Conservation (phyloP, 2,329 filamentous ascomycete genomes). For the Pseudocercospora musae region DNA sequence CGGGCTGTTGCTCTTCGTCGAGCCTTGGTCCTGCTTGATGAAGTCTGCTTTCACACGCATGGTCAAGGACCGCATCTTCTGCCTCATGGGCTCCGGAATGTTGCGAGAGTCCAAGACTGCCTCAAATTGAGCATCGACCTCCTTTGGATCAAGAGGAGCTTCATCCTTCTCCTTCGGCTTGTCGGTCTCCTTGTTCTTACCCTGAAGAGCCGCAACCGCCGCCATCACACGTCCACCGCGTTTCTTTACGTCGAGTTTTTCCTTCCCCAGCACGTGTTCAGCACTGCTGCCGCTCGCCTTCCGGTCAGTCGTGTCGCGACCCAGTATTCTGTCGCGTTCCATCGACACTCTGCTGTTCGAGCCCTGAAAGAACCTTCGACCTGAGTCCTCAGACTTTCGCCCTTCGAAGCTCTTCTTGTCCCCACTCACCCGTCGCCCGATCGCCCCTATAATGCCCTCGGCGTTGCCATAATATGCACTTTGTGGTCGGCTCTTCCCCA, state of each 20-base stretch:
- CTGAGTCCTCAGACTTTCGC: constrained; percentile 27
- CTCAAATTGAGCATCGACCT: constrained; percentile 62
- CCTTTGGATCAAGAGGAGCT: constrained; percentile 49
- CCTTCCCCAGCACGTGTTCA: constrained; percentile 31
- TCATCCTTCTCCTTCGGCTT: constrained; percentile 39
- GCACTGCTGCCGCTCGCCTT: constrained; percentile 37
- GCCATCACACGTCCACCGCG: constrained; percentile 59
- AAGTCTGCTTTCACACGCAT: constrained; percentile 93
- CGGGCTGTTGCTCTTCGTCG: constrained; percentile 49
- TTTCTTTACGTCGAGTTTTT: constrained; percentile 39
- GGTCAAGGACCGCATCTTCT: constrained; percentile 89
- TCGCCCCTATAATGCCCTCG: constrained; percentile 25
- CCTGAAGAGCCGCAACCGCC: constrained; percentile 61
- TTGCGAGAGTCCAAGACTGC: constrained; percentile 74
- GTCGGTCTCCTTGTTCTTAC: constrained; percentile 45
- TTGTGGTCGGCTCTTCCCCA: constrained; percentile 30
- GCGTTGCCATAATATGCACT: constrained; percentile 24
- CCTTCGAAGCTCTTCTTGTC: constrained; percentile 25
- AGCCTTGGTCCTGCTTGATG: constrained; percentile 74
- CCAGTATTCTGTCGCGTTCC: constrained; percentile 23
- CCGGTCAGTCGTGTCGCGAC: constrained; percentile 31
- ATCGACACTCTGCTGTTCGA: constrained; percentile 18
- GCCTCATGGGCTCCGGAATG: constrained; percentile 87
- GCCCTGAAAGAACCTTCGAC: constrained; percentile 18
- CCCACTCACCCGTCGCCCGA: constrained; percentile 31